A percentile compares a stretch with the other conserved stretches of the same genome.
Evolutionary conservation across 1,139 yeast genomes (phyloP).

Genomic region (Debaryomyces coudertii): DNA sequence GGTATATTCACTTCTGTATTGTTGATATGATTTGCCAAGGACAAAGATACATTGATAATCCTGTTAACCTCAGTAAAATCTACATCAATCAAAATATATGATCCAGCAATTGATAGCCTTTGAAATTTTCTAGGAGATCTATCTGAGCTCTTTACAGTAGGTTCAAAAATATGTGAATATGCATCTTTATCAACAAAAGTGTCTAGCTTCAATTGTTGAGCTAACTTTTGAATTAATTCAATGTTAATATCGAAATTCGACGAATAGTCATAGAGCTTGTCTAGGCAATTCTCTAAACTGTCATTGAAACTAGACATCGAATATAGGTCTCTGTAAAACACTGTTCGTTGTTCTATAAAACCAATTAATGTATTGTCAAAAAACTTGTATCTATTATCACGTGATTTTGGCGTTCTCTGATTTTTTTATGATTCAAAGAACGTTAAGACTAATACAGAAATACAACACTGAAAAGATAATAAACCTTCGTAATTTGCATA

Average conservation of each 20-base stretch:
- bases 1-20: slow-evolving; percentile 3
- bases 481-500: not conserved
- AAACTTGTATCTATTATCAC: not conserved
- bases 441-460: not conserved
- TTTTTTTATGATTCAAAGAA: slow-evolving; percentile 2
- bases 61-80: slow-evolving; percentile 35
- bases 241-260: slow-evolving; percentile 37
- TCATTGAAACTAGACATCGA: slow-evolving; percentile 16
- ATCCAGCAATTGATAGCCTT: slow-evolving; percentile 48
- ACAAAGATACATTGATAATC: slow-evolving; percentile 36
- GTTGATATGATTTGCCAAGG: slow-evolving; percentile 35
- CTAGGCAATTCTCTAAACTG: slow-evolving; percentile 33
- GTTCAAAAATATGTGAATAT: slow-evolving; percentile 28
- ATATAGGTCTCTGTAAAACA: not conserved
- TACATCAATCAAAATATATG: slow-evolving; percentile 45
- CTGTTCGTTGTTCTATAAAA: not conserved
- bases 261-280: slow-evolving; percentile 36
- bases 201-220: slow-evolving; percentile 46
- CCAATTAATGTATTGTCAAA: not conserved
- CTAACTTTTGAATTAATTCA: slow-evolving; percentile 43
- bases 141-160: slow-evolving; percentile 16
- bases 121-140: slow-evolving; percentile 20
- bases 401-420: slow-evolving; percentile 1
- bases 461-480: not conserved
- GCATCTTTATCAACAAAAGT: slow-evolving; percentile 47